phyloP scores from a whole-genome alignment of 495 filamentous ascomycete species.

The Penicillium longicatenatum region DNA sequence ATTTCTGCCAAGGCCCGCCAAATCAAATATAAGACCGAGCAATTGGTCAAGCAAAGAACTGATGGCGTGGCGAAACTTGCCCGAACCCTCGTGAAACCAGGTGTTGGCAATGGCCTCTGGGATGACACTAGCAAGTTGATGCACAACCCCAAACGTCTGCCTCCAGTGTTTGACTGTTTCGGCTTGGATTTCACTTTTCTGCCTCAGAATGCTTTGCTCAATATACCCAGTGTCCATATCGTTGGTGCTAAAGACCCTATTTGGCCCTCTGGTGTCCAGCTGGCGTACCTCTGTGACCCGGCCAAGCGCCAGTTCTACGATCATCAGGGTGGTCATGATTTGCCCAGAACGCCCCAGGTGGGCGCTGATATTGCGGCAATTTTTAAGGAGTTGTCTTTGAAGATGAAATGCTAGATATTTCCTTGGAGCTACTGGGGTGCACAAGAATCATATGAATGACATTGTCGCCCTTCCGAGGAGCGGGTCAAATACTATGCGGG shows the following conservation, averaged over 20 bases:
- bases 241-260: slow-evolving; percentile 1
- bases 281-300: background rate
- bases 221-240: background rate
- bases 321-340: slow-evolving; percentile 2
- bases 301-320: background rate
- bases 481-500: background rate
- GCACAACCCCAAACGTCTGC: background rate
- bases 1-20: background rate
- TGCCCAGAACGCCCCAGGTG: background rate
- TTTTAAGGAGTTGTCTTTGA: background rate
- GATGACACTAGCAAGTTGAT: background rate
- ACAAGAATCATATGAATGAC: background rate
- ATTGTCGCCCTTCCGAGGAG: background rate
- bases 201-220: background rate
- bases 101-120: background rate
- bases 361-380: background rate
- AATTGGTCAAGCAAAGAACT: background rate
- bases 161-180: background rate
- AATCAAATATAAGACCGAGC: background rate
- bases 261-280: background rate
- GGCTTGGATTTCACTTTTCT: background rate
- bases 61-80: background rate
- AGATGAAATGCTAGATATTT: background rate
- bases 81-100: background rate
- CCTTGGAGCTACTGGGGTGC: background rate